Evolutionary conservation across 2,329 filamentous ascomycete genomes (phyloP).

Genomic region (Penicillium sp.): DNA sequence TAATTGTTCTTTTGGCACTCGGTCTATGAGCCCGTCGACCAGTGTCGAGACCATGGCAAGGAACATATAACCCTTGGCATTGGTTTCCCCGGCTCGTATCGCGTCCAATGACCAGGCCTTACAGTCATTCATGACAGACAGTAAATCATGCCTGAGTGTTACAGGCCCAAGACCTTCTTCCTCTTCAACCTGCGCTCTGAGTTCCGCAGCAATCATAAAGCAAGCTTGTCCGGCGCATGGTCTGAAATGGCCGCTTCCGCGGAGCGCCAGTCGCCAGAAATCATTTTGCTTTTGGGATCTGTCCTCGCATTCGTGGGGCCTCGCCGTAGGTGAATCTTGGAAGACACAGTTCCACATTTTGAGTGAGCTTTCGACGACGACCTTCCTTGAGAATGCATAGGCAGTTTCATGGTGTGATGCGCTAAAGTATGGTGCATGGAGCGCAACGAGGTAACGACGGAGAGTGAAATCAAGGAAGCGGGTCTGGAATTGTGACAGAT

Average conservation of each 20-base stretch:
- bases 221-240: slow-evolving; percentile 19
- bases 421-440: slow-evolving; percentile 34
- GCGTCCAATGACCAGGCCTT: slow-evolving; percentile 43
- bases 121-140: slow-evolving; percentile 42
- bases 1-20: slow-evolving; percentile 39
- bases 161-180: slow-evolving; percentile 29
- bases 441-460: slow-evolving; percentile 28
- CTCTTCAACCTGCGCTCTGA: slow-evolving; percentile 31
- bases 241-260: slow-evolving; percentile 37
- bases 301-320: slow-evolving; percentile 6
- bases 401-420: slow-evolving; percentile 21
- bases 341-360: slow-evolving; percentile 49
- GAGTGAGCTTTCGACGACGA: slow-evolving; percentile 51
- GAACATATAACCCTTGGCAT: slow-evolving; percentile 56
- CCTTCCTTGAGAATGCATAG: slow-evolving; percentile 53
- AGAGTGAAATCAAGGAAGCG: slow-evolving; percentile 30
- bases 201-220: slow-evolving; percentile 27
- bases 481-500: slow-evolving; percentile 13
- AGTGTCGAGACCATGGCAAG: slow-evolving; percentile 42
- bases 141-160: slow-evolving; percentile 28
- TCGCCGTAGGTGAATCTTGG: slow-evolving; percentile 25
- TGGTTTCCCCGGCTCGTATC: slow-evolving; percentile 56
- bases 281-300: slow-evolving; percentile 18
- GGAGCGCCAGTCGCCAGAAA: slow-evolving; percentile 43
- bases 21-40: slow-evolving; percentile 45